These are phyloP conservation scores for Chlorella sp. DNA, from an alignment of 139 green algal genomes.

Conservation along the genomic window DNA sequence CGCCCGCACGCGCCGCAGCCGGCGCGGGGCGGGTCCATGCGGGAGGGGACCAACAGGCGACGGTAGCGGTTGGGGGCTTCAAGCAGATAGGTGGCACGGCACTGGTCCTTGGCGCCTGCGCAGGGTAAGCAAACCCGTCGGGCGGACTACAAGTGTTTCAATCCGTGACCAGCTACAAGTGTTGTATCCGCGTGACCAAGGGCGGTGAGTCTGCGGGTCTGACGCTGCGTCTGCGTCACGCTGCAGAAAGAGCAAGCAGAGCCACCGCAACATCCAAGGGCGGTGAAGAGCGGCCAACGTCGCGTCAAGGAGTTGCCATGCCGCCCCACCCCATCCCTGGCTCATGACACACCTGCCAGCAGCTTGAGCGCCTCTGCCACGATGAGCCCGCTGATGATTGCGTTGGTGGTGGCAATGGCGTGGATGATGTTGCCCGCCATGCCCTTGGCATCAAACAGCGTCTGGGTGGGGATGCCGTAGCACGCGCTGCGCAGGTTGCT, in stretches of 20 bases:
- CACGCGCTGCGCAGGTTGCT: constrained; percentile 74
- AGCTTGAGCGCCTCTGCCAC: constrained; percentile 90
- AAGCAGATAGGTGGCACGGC: constrained; percentile 43
- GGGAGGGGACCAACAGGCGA: constrained; percentile 3
- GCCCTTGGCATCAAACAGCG: constrained; percentile 85
- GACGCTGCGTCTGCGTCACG: not conserved
- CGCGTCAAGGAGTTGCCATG: too few relatives aligned
- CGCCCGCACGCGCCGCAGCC: constrained; percentile 77
- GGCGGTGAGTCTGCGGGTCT: not conserved
- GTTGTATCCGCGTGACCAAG: not conserved
- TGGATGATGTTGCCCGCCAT: constrained; percentile 99
- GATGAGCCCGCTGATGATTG: constrained; percentile 88
- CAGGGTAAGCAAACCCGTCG: not conserved
- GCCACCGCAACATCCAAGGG: too few relatives aligned
- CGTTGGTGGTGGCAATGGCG: constrained; percentile 98
- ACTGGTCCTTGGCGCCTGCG: constrained; percentile 5
- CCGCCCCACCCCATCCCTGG: too few relatives aligned
- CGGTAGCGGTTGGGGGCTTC: constrained; percentile 10
- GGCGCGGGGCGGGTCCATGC: constrained; percentile 30
- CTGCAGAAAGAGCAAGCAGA: not conserved
- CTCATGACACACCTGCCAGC: constrained; percentile 51
- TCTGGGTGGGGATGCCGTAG: constrained; percentile 79
- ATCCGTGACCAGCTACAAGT: not conserved
- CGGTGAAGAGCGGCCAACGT: too few relatives aligned
- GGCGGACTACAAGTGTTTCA: not conserved